These are phyloP conservation scores for Vinca major DNA, from an alignment of 305 asterid species.

Conservation along the genomic window DNA sequence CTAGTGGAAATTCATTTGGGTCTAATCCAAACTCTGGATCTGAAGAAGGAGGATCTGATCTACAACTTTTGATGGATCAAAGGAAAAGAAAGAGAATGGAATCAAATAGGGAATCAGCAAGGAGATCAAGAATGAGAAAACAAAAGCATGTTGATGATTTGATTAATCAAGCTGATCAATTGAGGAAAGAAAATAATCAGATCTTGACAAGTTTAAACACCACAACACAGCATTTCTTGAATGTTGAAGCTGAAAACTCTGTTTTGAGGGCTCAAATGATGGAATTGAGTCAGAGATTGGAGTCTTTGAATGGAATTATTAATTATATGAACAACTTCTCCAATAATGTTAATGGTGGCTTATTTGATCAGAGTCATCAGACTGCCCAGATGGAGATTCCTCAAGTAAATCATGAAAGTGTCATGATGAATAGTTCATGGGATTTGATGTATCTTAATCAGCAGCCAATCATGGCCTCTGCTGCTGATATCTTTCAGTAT, in stretches of 20 bases:
- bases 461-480: conserved; percentile 62
- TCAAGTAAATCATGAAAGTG: conserved; percentile 17
- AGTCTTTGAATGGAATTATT: conserved; percentile 55
- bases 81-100: conserved; percentile 70
- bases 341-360: conserved; percentile 13
- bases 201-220: conserved; percentile 29
- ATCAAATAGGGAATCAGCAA: conserved; percentile 80
- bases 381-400: not conserved
- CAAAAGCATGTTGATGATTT: conserved; percentile 75
- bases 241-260: conserved; percentile 58
- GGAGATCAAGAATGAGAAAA: conserved; percentile 22
- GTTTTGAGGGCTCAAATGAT: conserved; percentile 64
- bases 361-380: conserved; percentile 18
- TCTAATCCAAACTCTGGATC: conserved; percentile 42
- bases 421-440: conserved; percentile 32
- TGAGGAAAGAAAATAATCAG: conserved; percentile 45
- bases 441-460: conserved; percentile 38
- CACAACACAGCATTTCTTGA: conserved; percentile 35
- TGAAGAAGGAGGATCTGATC: conserved; percentile 26
- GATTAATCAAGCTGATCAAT: conserved; percentile 36
- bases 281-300: conserved; percentile 62
- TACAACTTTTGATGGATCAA: conserved; percentile 37
- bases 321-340: conserved; percentile 30
- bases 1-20: conserved; percentile 60
- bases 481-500: conserved; percentile 35